Evolutionary conservation across 2,329 filamentous ascomycete genomes (phyloP).

Genomic region (Mycogone perniciosa): DNA sequence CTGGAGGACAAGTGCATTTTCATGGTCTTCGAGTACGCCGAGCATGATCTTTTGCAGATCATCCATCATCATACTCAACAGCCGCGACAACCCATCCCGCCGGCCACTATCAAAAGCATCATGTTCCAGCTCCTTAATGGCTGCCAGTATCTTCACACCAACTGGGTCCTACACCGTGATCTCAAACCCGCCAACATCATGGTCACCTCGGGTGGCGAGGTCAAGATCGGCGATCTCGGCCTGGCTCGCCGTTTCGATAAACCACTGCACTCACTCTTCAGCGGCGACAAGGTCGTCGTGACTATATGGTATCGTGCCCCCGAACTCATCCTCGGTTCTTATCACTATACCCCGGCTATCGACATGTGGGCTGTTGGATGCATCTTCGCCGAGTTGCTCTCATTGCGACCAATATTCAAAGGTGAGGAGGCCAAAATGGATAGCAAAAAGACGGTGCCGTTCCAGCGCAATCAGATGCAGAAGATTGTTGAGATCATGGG

Average conservation of each 20-base stretch:
- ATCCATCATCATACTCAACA: constrained; percentile 96
- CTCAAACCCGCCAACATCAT: constrained; percentile 98
- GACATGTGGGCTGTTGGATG: constrained; percentile 98
- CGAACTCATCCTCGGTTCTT: constrained; percentile 81
- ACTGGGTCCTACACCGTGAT: constrained; percentile 96
- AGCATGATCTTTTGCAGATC: constrained; percentile 94
- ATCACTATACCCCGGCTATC: constrained; percentile 96
- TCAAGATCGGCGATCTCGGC: constrained; percentile 92
- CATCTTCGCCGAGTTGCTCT: constrained; percentile 92
- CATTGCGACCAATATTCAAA: constrained; percentile 91
- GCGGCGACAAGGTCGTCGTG: constrained; percentile 94
- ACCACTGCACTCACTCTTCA: constrained; percentile 83
- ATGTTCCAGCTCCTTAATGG: constrained; percentile 95
- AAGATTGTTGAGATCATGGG: constrained; percentile 98
- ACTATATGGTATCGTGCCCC: constrained; percentile 99
- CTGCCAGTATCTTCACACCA: constrained; percentile 87
- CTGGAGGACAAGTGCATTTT: constrained; percentile 98
- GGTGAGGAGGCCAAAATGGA: constrained; percentile 99
- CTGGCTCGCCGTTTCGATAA: constrained; percentile 91
- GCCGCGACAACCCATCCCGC: constrained; percentile 79
- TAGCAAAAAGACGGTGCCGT: constrained; percentile 92
- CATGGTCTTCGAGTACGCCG: constrained; percentile 98
- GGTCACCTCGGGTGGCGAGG: constrained; percentile 82
- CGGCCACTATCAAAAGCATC: constrained; percentile 83
- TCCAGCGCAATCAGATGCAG: constrained; percentile 97